Conservation (phyloP, 1,139 yeast species). For the Yamadazyma trypodendri region DNA sequence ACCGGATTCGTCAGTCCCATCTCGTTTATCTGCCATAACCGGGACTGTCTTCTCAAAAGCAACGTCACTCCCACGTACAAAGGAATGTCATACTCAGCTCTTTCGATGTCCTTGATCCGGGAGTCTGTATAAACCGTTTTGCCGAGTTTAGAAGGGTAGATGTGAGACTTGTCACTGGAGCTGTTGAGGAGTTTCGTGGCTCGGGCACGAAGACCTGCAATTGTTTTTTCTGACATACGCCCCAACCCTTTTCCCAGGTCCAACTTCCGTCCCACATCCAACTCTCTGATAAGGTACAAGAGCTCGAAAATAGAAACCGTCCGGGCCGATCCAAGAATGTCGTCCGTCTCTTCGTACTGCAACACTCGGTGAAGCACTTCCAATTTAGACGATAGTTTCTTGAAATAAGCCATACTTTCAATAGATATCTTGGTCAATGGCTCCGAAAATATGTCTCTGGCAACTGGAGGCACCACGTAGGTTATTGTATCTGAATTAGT, state of each 20-base stretch:
- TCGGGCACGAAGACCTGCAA: not conserved
- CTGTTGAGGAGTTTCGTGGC: not conserved
- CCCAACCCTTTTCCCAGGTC: no score
- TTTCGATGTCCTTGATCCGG: constrained; percentile 4
- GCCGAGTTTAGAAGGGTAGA: constrained; percentile 15
- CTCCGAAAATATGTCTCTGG: constrained; percentile 30
- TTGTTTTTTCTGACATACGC: not conserved
- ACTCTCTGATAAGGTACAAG: constrained; percentile 28
- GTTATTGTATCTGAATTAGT: constrained; percentile 39
- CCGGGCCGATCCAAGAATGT: constrained; percentile 38
- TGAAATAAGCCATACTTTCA: constrained; percentile 32
- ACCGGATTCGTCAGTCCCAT: constrained; percentile 37
- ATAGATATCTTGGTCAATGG: constrained; percentile 31
- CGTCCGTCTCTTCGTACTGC: constrained; percentile 47
- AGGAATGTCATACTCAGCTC: constrained; percentile 17
- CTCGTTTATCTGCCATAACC: constrained; percentile 42
- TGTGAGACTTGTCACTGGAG: constrained; percentile 11
- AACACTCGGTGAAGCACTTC: constrained; percentile 54
- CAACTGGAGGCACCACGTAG: constrained; percentile 34
- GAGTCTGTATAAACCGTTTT: constrained; percentile 9
- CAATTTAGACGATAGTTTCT: constrained; percentile 37
- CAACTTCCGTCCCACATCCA: no score
- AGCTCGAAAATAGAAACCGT: constrained; percentile 52
- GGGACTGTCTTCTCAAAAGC: constrained; percentile 47
- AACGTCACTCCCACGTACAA: constrained; percentile 45